Percentiles rank a stretch among this genome's conserved stretches.
Evolutionary conservation across 805 yeast genomes (phyloP).

Genomic region (Saturnispora silvae): DNA sequence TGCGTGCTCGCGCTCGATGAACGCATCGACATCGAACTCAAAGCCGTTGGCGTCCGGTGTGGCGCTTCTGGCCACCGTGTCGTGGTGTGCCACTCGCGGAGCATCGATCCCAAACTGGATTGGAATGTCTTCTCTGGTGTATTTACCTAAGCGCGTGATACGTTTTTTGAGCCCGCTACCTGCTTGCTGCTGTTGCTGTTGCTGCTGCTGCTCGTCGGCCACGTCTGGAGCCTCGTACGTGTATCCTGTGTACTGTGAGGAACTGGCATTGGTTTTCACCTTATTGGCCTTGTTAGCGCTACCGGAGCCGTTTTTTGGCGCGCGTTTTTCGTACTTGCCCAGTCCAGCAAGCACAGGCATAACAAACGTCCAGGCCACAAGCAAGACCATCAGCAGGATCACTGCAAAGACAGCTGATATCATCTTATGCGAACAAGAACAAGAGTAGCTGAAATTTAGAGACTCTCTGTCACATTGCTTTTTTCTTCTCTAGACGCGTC

Average conservation of each 20-base stretch:
- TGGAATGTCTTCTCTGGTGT: conserved; percentile 22
- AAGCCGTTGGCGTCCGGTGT: conserved; percentile 28
- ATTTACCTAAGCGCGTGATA: conserved; percentile 1
- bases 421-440: no score
- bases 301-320: no score
- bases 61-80: background rate
- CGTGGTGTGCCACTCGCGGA: conserved; percentile 7
- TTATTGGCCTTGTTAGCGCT: conserved; percentile 12
- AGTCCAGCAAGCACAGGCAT: conserved; percentile 23
- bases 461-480: no score
- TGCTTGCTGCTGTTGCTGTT: background rate
- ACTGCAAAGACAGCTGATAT: conserved; percentile 14
- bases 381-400: conserved; percentile 14
- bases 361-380: conserved; percentile 10
- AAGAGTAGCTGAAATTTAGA: no score
- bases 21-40: conserved; percentile 39
- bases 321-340: conserved; percentile 20
- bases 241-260: conserved; percentile 4
- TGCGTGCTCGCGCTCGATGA: conserved; percentile 28
- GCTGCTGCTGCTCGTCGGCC: conserved; percentile 8
- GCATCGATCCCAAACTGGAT: conserved; percentile 18
- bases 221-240: conserved; percentile 27
- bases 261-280: conserved; percentile 6
- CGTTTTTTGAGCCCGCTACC: conserved; percentile 6
- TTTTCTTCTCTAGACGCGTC: background rate